A percentile compares a stretch with the other conserved stretches of the same genome.
Evolutionary conservation across 441 rosid species (phyloP).

Genomic region (Populus hybrid): DNA sequence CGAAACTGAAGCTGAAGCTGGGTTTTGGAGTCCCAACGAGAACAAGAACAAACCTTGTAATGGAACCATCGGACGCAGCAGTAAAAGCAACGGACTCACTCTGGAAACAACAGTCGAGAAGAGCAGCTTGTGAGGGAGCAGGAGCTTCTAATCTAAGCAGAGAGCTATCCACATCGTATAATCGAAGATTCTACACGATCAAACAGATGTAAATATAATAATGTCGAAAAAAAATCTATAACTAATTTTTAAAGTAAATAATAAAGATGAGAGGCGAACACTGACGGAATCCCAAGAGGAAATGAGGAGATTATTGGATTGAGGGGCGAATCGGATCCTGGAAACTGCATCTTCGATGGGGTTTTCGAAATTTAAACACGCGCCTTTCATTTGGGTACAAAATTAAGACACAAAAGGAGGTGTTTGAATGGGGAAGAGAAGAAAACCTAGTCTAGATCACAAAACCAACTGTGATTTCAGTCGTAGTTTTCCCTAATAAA

Average conservation of each 20-base stretch:
- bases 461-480: too few species aligned
- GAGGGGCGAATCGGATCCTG: constrained; percentile 65
- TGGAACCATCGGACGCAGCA: constrained; percentile 62
- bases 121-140: constrained; percentile 45
- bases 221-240: not conserved
- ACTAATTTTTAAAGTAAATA: not conserved
- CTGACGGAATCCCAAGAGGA: constrained; percentile 94
- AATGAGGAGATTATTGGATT: constrained; percentile 70
- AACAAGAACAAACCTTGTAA: constrained; percentile 48
- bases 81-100: constrained; percentile 46
- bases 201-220: not conserved
- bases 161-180: constrained; percentile 64
- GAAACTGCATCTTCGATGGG: constrained; percentile 71
- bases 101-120: constrained; percentile 79
- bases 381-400: constrained; percentile 32
- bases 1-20: not conserved
- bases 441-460: not conserved
- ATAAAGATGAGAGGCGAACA: not conserved
- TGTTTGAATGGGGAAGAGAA: not conserved
- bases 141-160: constrained; percentile 45
- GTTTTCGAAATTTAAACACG: constrained; percentile 39
- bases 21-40: not conserved
- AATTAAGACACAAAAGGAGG: not conserved
- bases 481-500: too few species aligned
- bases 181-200: constrained; percentile 50